Conservation (phyloP, 208 protist genomes). For the Trypanosoma congolense region DNA sequence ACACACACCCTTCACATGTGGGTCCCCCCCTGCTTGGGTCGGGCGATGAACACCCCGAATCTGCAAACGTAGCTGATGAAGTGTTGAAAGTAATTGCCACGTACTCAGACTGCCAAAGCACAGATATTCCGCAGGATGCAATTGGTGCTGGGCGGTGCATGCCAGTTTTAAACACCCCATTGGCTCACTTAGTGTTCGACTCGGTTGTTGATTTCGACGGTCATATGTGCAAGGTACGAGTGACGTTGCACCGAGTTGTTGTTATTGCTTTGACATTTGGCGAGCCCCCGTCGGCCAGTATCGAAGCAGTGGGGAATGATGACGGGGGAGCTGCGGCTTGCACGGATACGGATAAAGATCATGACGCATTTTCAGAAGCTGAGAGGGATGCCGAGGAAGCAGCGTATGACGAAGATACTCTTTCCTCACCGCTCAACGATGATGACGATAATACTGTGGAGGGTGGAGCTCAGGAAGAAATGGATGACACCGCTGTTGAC, state of each 20-base stretch:
- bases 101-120: conserved; percentile 16
- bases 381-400: neutral
- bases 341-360: conserved; percentile 12
- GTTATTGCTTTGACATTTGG: conserved; percentile 37
- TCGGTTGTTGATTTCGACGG: conserved; percentile 37
- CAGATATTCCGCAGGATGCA: conserved; percentile 18
- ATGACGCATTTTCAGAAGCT: neutral
- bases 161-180: conserved; percentile 33
- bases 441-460: conserved; percentile 8
- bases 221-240: conserved; percentile 37
- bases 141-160: conserved; percentile 32
- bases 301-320: neutral
- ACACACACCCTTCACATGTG: no score
- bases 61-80: no score
- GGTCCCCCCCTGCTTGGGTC: no score
- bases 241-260: conserved; percentile 65
- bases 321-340: neutral
- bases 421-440: conserved; percentile 8
- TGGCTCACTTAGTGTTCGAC: conserved; percentile 36
- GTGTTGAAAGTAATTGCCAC: conserved; percentile 20
- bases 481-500: conserved; percentile 17
- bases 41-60: no score
- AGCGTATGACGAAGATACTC: neutral
- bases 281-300: neutral
- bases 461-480: conserved; percentile 17